These are phyloP conservation scores for Arthrinium phaeospermum DNA, from an alignment of 2,329 filamentous ascomycete species.

Conservation along the genomic window DNA sequence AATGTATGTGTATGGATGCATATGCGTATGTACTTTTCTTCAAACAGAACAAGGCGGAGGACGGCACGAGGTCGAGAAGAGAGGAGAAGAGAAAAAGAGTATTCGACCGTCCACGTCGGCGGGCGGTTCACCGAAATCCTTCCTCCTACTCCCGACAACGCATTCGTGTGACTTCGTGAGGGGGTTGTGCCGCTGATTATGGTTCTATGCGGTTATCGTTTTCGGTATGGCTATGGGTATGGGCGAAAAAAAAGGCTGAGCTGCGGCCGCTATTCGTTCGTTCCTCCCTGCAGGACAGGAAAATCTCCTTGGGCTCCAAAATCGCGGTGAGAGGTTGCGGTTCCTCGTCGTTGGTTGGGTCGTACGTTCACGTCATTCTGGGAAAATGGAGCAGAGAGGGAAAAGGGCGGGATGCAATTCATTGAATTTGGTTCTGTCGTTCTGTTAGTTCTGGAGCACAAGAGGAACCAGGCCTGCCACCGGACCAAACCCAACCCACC, in stretches of 20 bases:
- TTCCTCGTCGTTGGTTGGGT: conserved; percentile 11
- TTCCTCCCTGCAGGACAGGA: neutral
- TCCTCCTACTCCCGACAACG: conserved; percentile 8
- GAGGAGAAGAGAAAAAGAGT: neutral
- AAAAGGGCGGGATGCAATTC: conserved; percentile 11
- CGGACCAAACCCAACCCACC: conserved; percentile 1
- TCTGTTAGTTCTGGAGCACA: neutral
- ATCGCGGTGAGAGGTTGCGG: neutral
- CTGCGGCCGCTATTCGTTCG: conserved; percentile 11
- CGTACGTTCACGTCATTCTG: conserved; percentile 5
- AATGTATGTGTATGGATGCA: neutral
- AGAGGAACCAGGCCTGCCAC: neutral
- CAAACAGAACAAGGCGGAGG: neutral
- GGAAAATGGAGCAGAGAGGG: conserved; percentile 3
- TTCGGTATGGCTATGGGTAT: neutral
- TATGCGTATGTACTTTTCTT: neutral
- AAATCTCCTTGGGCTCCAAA: neutral
- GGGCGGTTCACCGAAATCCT: neutral
- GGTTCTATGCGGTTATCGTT: neutral
- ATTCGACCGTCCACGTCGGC: conserved; percentile 20
- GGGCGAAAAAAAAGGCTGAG: neutral
- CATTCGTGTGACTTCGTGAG: conserved; percentile 20
- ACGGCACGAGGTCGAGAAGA: conserved; percentile 18
- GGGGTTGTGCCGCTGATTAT: conserved; percentile 1
- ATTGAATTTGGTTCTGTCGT: neutral